Percentiles rank a stretch among this genome's conserved stretches.
phyloP scores from a whole-genome alignment of 176 grass and related monocot species.

The Carex myosuroides region DNA sequence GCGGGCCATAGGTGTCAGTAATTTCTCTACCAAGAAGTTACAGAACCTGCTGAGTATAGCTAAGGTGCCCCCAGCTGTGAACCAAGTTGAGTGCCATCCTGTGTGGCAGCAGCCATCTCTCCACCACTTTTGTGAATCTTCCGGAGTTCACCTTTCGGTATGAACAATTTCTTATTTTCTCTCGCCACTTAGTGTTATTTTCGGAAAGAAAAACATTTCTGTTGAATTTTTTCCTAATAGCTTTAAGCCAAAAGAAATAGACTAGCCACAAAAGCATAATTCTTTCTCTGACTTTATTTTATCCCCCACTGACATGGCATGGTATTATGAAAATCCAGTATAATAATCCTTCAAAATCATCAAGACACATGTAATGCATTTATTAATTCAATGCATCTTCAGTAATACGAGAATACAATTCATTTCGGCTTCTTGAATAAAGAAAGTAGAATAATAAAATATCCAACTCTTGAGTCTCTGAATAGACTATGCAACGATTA shows the following conservation, averaged over 20 bases:
- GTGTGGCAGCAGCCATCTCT: slow-evolving; percentile 35
- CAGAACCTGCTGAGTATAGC: slow-evolving; percentile 36
- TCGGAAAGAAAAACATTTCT: background rate
- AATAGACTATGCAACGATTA: background rate
- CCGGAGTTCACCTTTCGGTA: slow-evolving; percentile 57
- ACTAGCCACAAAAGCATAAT: background rate
- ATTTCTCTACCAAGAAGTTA: slow-evolving; percentile 61
- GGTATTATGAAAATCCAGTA: background rate
- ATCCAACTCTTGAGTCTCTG: background rate
- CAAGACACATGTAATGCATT: background rate
- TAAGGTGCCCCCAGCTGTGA: slow-evolving; percentile 44
- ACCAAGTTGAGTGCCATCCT: slow-evolving; percentile 47
- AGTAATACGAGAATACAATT: background rate
- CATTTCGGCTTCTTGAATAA: background rate
- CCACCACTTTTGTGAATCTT: slow-evolving; percentile 37
- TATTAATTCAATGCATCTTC: background rate
- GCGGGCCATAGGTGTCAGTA: slow-evolving; percentile 58
- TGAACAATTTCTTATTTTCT: background rate
- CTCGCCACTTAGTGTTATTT: background rate
- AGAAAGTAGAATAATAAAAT: background rate
- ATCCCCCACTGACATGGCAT: background rate
- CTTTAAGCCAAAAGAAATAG: background rate
- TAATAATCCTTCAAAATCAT: background rate
- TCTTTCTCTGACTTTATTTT: background rate
- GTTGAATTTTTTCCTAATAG: background rate